Percentiles rank a stretch among this genome's conserved stretches.
These are phyloP conservation scores for Candida manassasensis DNA, from an alignment of 805 yeast genomes.

Conservation along the genomic window DNA sequence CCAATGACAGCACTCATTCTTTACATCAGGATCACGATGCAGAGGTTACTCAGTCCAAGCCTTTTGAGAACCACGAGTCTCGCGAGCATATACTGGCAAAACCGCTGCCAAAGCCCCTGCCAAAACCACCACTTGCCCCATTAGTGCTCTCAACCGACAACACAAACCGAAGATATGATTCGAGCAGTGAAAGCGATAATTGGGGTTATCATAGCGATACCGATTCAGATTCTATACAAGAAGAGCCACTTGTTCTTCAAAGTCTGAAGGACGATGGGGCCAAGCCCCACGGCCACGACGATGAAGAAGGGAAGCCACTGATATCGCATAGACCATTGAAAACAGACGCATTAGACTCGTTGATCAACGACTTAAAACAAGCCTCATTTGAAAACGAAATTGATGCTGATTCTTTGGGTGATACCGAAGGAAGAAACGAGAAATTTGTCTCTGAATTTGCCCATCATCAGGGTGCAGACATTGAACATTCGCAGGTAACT, in stretches of 20 bases:
- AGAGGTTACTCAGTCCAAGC: no score
- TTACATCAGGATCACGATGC: conserved; percentile 14
- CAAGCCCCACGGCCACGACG: neutral
- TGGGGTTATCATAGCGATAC: conserved; percentile 24
- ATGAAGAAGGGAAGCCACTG: neutral
- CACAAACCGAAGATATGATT: conserved; percentile 7
- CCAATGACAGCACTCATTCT: conserved; percentile 16
- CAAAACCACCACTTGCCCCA: conserved; percentile 13
- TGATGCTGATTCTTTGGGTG: conserved; percentile 13
- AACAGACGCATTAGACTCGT: conserved; percentile 30
- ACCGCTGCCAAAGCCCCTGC: no score
- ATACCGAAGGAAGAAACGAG: conserved; percentile 26
- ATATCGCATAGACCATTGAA: neutral
- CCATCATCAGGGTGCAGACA: conserved; percentile 9
- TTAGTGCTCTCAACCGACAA: conserved; percentile 17
- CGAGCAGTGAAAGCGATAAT: conserved; percentile 16
- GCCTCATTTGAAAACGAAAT: conserved; percentile 15
- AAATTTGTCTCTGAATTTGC: conserved; percentile 12
- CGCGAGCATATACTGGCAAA: no score
- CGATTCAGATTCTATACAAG: conserved; percentile 5
- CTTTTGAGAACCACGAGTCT: no score
- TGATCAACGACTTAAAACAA: conserved; percentile 33
- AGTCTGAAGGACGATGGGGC: neutral
- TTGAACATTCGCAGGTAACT: conserved; percentile 5
- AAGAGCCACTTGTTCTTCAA: conserved; percentile 1